Evolutionary conservation across 129 eudicot species (phyloP).

Genomic region (Deinandra increscens): DNA sequence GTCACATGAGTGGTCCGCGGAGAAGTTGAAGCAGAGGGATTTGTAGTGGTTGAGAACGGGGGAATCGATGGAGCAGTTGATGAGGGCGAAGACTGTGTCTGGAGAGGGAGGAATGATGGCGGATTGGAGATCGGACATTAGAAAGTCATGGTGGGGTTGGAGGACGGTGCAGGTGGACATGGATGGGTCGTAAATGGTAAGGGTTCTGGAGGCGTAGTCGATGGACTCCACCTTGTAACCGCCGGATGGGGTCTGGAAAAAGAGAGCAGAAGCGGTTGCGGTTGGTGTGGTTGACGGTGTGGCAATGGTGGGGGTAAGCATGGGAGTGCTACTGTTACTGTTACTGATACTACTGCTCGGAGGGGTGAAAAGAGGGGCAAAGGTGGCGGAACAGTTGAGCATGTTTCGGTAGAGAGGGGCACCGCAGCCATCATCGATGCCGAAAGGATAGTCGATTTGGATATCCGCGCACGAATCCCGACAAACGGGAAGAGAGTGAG

Average conservation of each 20-base stretch:
- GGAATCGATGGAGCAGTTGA: slow-evolving; percentile 92
- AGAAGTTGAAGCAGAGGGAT: slow-evolving; percentile 73
- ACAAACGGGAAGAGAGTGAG: slow-evolving; percentile 43
- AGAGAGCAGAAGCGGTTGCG: too few relatives aligned
- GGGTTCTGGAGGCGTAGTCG: slow-evolving; percentile 55
- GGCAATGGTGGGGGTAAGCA: slow-evolving; percentile 52
- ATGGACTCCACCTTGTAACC: slow-evolving; percentile 79
- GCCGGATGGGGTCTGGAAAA: slow-evolving; percentile 82
- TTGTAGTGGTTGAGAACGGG: slow-evolving; percentile 79
- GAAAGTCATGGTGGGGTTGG: slow-evolving; percentile 87
- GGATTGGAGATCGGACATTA: slow-evolving; percentile 71
- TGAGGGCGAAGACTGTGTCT: slow-evolving; percentile 73
- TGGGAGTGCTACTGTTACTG: slow-evolving; percentile 53
- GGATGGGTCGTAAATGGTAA: slow-evolving; percentile 74
- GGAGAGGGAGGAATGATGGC: slow-evolving; percentile 78
- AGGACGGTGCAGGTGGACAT: slow-evolving; percentile 96
- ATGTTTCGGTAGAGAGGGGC: slow-evolving; percentile 65
- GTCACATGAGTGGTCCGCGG: slow-evolving; percentile 62
- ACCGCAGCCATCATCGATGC: slow-evolving; percentile 87
- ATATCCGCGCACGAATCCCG: slow-evolving; percentile 62
- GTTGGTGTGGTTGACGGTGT: slow-evolving; percentile 22
- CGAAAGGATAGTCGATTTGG: slow-evolving; percentile 76
- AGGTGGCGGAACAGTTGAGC: slow-evolving; percentile 72
- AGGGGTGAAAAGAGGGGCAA: slow-evolving; percentile 45
- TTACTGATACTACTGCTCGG: too few relatives aligned